Evolutionary conservation across 2,329 filamentous ascomycete genomes (phyloP), one percentile per base, ranked within the genome.

Genomic region (Phaeosphaeria sp.): DNA sequence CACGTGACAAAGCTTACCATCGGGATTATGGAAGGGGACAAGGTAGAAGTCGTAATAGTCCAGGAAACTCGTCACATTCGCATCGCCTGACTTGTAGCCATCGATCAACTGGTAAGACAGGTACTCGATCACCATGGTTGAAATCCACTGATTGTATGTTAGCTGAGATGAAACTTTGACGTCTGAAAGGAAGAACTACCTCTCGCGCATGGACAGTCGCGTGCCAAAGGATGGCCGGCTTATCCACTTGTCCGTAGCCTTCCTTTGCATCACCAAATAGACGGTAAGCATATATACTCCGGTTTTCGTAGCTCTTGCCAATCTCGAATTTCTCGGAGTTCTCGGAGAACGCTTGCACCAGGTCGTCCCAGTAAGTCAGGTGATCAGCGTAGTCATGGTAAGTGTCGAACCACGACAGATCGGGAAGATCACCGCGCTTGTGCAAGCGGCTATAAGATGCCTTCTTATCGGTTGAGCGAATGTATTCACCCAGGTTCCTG

Each of bases 401-500:
- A 3, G 65, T 65, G 46, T 72, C 66, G 47, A 68, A 76, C 71
- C 72, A 76, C 0, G 71, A 64, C 83, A 70, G 88, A 13, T 63
- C 60, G 23, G 65, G 59, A 4, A 68, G 65, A 54, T 82, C 79
- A 18, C 71, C 73, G 27, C 62, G 56, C 49, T 63, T 64, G 22
- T 65, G 58, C 15, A 68, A 22, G 15, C 61, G 60, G 15, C 56
- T 61, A 46, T 67, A 69, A 6, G 59, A 25, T 1, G 42, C 17
- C 10, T 50, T n/a, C 30, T 60, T 65, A 4, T 68, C 60, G 15
- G 59, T 64, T 6, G 58, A 51, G 5, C 69, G 68, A 59, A 83
- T 83, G 10, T 78, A 76, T 9, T 67, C 67, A 22, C 80, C 81
- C 23, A 83, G 69, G 61, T 83, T 74, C 15, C 76, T 72, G 58